Percentiles rank a stretch among this genome's conserved stretches.
Evolutionary conservation across 73 alveolate genomes (phyloP).

Genomic region (Tetrahymena borealis): DNA sequence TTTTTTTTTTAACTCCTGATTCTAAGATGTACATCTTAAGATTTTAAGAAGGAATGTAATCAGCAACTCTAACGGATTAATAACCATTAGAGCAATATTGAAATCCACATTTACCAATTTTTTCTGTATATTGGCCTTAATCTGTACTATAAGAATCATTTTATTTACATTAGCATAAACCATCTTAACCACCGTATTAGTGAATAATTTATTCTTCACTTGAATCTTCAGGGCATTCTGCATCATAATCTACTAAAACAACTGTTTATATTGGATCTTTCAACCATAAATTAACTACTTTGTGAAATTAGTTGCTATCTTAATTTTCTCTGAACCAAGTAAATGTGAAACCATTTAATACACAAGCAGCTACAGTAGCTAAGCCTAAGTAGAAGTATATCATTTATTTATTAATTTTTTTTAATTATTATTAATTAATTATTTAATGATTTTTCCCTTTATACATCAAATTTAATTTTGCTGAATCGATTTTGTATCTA

Average conservation of each 20-base stretch:
- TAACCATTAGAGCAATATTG: too few species aligned
- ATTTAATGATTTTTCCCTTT: too few species aligned
- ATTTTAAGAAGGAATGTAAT: too few species aligned
- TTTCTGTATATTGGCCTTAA: too few species aligned
- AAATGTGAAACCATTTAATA: not conserved
- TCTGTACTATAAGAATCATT: too few species aligned
- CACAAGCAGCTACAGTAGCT: not conserved
- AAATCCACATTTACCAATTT: too few species aligned
- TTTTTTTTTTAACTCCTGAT: too few species aligned
- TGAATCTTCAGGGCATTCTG: not conserved
- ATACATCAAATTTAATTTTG: too few species aligned
- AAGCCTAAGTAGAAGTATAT: not conserved
- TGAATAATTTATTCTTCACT: not conserved
- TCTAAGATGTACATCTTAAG: too few species aligned
- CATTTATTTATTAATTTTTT: not conserved
- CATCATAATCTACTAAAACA: not conserved
- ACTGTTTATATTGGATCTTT: not conserved
- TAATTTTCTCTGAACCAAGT: not conserved
- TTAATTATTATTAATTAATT: not conserved
- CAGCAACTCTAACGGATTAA: too few species aligned
- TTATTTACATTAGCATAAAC: not conserved
- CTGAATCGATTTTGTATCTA: too few species aligned
- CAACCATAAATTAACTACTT: not conserved
- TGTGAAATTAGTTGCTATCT: not conserved
- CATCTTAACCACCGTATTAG: not conserved